Evolutionary conservation across 768 basidiomycete genomes (phyloP).

Genomic region (Pleurotus platypus): DNA sequence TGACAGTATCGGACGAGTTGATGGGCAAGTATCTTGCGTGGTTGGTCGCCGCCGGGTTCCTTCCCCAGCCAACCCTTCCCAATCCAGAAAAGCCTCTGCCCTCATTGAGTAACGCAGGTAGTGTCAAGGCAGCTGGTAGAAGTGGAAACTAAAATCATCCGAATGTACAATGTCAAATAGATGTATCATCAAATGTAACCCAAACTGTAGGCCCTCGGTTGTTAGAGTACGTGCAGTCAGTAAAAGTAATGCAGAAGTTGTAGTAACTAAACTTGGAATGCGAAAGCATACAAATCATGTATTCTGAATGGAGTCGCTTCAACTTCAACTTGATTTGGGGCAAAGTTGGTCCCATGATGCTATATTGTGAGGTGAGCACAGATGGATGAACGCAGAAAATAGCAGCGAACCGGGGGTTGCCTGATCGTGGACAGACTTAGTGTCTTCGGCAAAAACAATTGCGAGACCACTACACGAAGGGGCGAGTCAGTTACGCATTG

Average conservation of each 20-base stretch:
- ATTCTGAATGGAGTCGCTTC: too few relatives aligned
- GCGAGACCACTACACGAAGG: slow-evolving; percentile 16
- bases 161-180: too few relatives aligned
- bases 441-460: slow-evolving; percentile 24
- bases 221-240: too few relatives aligned
- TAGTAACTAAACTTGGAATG: too few relatives aligned
- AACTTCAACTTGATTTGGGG: slow-evolving; percentile 10
- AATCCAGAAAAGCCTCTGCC: slow-evolving; percentile 47
- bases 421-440: neutral
- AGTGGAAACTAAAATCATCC: slow-evolving; percentile 45
- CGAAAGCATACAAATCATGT: too few relatives aligned
- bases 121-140: slow-evolving; percentile 64
- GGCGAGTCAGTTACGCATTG: neutral
- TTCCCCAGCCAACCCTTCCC: slow-evolving; percentile 48
- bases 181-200: too few relatives aligned
- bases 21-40: slow-evolving; percentile 91
- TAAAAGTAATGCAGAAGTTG: too few relatives aligned
- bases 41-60: slow-evolving; percentile 83
- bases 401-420: slow-evolving; percentile 9
- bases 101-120: slow-evolving; percentile 30
- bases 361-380: neutral
- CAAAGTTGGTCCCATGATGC: slow-evolving; percentile 22
- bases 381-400: neutral
- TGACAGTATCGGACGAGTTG: slow-evolving; percentile 70
- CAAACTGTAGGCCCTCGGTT: too few relatives aligned